Percentiles rank a stretch among this genome's conserved stretches.
Evolutionary conservation across 176 grass and related monocot genomes (phyloP).

Genomic region (Ensete ventricosum): DNA sequence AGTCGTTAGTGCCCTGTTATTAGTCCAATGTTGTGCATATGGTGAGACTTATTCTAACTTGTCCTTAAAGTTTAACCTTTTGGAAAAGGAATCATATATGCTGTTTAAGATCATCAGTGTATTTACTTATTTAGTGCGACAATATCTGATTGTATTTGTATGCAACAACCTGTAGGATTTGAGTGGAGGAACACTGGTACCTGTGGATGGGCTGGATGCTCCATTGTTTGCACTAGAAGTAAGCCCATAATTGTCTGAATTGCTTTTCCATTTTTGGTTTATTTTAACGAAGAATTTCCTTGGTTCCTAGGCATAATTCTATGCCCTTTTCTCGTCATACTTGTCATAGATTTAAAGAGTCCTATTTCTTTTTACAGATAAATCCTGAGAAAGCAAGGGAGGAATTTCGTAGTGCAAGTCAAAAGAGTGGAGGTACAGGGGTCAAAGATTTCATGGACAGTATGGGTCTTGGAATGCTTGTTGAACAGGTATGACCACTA

Average conservation of each 20-base stretch:
- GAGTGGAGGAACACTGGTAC: constrained; percentile 57
- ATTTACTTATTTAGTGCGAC: neutral
- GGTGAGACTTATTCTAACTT: neutral
- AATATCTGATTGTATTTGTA: neutral
- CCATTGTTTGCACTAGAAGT: constrained; percentile 88
- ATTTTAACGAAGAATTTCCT: neutral
- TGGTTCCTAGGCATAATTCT: neutral
- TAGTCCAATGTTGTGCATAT: neutral
- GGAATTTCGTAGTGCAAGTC: constrained; percentile 65
- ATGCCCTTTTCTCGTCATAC: constrained; percentile 4
- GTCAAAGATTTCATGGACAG: constrained; percentile 97
- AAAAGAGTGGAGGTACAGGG: constrained; percentile 66
- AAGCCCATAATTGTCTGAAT: neutral
- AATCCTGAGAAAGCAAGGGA: constrained; percentile 88
- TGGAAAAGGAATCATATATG: neutral
- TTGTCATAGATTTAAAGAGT: neutral
- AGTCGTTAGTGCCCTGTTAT: too few relatives aligned
- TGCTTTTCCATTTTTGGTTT: neutral
- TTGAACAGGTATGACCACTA: constrained; percentile 46
- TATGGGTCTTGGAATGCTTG: constrained; percentile 85
- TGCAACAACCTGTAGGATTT: constrained; percentile 50
- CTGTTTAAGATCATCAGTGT: neutral
- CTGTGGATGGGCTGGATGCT: constrained; percentile 59
- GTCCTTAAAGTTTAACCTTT: constrained; percentile 2
- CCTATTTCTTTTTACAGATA: constrained; percentile 37